phyloP scores from a whole-genome alignment of 371 early-diverging fungal genomes.

The Quaeritorhiza haematococci region DNA sequence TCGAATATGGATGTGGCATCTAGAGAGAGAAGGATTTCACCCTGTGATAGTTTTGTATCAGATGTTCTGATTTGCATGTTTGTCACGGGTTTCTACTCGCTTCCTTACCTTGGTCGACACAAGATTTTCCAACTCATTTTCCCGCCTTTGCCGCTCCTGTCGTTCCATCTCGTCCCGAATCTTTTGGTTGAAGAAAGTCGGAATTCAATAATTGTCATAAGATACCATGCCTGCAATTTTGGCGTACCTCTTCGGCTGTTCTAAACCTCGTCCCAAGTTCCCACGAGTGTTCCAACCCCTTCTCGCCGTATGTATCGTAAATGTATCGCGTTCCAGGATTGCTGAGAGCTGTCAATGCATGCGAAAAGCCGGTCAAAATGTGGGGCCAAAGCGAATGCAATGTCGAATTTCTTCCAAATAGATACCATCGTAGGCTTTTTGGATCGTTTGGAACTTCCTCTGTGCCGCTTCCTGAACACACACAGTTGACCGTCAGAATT shows the following conservation, averaged over 20 bases:
- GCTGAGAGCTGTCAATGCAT: slow-evolving; percentile 56
- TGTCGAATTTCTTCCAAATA: background rate
- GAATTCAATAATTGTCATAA: slow-evolving; percentile 1
- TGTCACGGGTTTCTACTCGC: background rate
- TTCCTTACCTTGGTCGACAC: slow-evolving; percentile 58
- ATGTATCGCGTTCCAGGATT: slow-evolving; percentile 75
- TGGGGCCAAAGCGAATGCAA: too few relatives aligned
- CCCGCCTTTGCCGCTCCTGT: slow-evolving; percentile 57
- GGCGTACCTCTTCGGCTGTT: slow-evolving; percentile 77
- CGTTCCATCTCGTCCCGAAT: slow-evolving; percentile 83
- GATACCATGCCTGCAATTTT: too few relatives aligned
- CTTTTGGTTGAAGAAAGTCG: slow-evolving; percentile 22
- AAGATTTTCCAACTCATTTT: slow-evolving; percentile 74
- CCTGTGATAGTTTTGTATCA: slow-evolving; percentile 9
- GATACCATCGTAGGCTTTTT: slow-evolving; percentile 81
- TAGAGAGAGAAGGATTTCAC: slow-evolving; percentile 37
- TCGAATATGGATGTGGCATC: slow-evolving; percentile 36
- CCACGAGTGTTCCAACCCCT: slow-evolving; percentile 69
- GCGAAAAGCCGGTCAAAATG: background rate
- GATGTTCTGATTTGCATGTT: background rate
- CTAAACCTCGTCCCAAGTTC: slow-evolving; percentile 73
- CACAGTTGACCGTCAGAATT: slow-evolving; percentile 30
- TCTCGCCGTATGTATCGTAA: slow-evolving; percentile 90
- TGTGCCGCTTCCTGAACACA: slow-evolving; percentile 50
- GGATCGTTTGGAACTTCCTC: slow-evolving; percentile 73